Percentiles rank a stretch among this genome's conserved stretches.
phyloP scores from a whole-genome alignment of 2,329 filamentous ascomycete species.

The Alternaria tenuissima region DNA sequence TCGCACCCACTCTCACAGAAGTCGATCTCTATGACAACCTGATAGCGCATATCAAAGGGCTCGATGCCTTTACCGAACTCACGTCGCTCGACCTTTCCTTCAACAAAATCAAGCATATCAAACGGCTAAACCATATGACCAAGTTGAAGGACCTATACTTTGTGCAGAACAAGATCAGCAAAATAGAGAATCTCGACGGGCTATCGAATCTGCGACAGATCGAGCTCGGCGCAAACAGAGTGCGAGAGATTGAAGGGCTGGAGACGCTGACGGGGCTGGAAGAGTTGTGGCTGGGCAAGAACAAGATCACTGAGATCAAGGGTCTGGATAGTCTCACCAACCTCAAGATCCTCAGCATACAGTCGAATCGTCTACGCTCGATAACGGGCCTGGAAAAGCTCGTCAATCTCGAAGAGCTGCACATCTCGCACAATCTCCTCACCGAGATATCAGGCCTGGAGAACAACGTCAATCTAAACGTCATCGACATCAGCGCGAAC shows the following conservation, averaged over 20 bases:
- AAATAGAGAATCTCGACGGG: conserved; percentile 83
- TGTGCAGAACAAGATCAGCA: conserved; percentile 91
- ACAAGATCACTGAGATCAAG: conserved; percentile 88
- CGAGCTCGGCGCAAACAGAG: conserved; percentile 90
- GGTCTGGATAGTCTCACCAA: conserved; percentile 77
- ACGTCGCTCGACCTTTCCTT: conserved; percentile 89
- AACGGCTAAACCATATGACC: conserved; percentile 79
- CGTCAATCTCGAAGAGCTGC: conserved; percentile 85
- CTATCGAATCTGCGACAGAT: conserved; percentile 80
- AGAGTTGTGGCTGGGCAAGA: conserved; percentile 94
- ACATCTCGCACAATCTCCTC: conserved; percentile 94
- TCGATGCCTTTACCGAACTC: conserved; percentile 79
- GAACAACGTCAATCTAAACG: conserved; percentile 63
- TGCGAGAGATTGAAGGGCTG: conserved; percentile 86
- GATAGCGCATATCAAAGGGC: conserved; percentile 82
- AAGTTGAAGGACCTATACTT: conserved; percentile 87
- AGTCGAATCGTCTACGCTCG: conserved; percentile 88
- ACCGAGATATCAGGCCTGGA: conserved; percentile 75
- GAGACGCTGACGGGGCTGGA: conserved; percentile 80
- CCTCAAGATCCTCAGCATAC: conserved; percentile 88
- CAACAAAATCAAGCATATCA: conserved; percentile 99
- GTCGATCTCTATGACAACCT: conserved; percentile 97
- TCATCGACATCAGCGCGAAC: conserved; percentile 92
- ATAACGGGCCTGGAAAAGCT: conserved; percentile 79
- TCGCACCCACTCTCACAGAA: conserved; percentile 76